phyloP scores from a whole-genome alignment of 495 filamentous ascomycete species.

The Daldinia grandis region DNA sequence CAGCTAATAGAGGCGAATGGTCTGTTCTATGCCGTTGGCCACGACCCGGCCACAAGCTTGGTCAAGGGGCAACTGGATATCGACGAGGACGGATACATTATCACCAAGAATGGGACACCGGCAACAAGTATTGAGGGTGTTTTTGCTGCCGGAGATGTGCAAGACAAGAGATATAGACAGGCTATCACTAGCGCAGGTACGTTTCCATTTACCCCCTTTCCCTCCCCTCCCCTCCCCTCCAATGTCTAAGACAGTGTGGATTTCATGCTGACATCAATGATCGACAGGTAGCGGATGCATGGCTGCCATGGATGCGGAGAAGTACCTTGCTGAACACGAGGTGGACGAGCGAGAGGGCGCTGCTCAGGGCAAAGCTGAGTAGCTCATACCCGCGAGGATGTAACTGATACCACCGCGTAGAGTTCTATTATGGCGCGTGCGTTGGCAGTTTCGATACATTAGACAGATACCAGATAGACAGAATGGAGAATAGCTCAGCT shows the following conservation, averaged over 20 bases:
- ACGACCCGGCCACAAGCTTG: conserved; percentile 89
- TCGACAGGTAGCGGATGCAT: conserved; percentile 87
- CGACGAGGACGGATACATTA: conserved; percentile 86
- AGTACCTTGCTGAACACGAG: conserved; percentile 82
- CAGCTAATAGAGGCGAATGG: conserved; percentile 88
- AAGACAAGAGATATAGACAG: conserved; percentile 98
- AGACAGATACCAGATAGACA: conserved; percentile 38
- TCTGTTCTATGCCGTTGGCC: conserved; percentile 96
- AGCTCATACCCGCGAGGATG: conserved; percentile 26
- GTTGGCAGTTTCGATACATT: conserved; percentile 21
- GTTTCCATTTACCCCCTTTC: conserved; percentile 48
- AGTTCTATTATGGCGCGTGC: conserved; percentile 11
- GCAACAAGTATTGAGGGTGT: conserved; percentile 90
- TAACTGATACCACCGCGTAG: conserved; percentile 10
- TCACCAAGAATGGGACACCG: conserved; percentile 88
- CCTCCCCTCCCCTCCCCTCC: too few relatives aligned
- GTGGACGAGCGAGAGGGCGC: conserved; percentile 50
- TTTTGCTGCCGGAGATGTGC: conserved; percentile 96
- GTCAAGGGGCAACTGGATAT: conserved; percentile 88
- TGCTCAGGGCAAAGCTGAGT: conserved; percentile 44
- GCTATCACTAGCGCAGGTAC: conserved; percentile 96
- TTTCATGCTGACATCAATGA: conserved; percentile 34
- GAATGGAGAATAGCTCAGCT: conserved; percentile 16
- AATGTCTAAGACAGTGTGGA: background rate
- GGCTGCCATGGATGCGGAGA: conserved; percentile 94